Evolutionary conservation across 257 asterid genomes (phyloP), one percentile per base, ranked within the genome.

Genomic region (Gentiana straminea): DNA sequence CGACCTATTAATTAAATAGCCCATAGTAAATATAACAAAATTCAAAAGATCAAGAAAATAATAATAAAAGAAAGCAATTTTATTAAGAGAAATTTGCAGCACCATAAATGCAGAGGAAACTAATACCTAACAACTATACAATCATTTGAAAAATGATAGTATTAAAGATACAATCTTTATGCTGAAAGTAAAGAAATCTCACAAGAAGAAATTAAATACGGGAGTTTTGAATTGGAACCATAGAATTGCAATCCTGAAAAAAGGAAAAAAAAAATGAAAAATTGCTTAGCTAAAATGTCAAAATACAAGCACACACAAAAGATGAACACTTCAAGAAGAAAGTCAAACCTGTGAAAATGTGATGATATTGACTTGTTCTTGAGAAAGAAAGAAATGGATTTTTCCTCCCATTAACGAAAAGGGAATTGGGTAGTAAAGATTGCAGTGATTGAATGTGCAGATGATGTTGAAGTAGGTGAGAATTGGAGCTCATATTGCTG

Each of bases 1-100:
- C 69, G 80, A 64, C 63, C 92, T 86, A 59, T 4, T 39, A 39
- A 39, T 5, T 39, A 8, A 39, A 39, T 4, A 39, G 45, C 7
- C 8, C 5, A 39, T 4, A 39, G 7, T 8, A 39, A 39, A 39
- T 5, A 8, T 4, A 39, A 39, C 7, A 39, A 39, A 39, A 39
- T 5, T 39, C 8, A 8, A 39, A 4, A 39, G 7, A 39, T 39
- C 45, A 39, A 39, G 8, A 5, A 39, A 39, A 39, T 39, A 39
- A 24, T 24, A 24, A 24, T 24, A 24, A 24, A 24, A 39, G 45
- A 8, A 39, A 39, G 8, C 45, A 39, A 39, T 39, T 39, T 39
- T 39, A 39, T 5, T 8, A 5, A 39, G 45, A 5, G 8, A 39
- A 5, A 39, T 24, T 39, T 39, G 45, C 8, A 4, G 5, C 45